Conservation (phyloP, 139 green algal species). For the Chlorella sp. region DNA sequence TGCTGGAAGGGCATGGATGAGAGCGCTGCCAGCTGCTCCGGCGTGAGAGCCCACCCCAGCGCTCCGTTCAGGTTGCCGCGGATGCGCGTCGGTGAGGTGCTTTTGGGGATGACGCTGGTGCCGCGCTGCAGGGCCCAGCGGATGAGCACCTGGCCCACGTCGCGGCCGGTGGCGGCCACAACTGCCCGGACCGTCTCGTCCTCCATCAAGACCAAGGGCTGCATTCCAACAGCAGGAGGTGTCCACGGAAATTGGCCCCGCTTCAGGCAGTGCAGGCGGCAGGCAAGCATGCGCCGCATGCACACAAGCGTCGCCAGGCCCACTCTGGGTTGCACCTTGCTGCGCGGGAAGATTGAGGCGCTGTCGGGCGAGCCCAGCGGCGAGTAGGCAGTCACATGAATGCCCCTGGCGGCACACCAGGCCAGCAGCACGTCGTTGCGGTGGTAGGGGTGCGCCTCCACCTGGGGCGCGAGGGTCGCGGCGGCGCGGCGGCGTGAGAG, state of each 20-base stretch:
- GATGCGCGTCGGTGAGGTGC: conserved; percentile 72
- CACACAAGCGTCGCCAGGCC: too few relatives aligned
- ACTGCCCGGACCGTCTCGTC: conserved; percentile 65
- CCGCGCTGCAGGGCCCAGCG: conserved; percentile 90
- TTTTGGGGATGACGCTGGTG: conserved; percentile 91
- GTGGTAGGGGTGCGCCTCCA: conserved; percentile 93
- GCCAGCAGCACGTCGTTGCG: conserved; percentile 79
- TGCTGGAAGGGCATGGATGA: conserved; percentile 56
- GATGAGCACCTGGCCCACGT: conserved; percentile 82
- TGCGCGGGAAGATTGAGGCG: conserved; percentile 65
- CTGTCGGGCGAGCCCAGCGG: conserved; percentile 86
- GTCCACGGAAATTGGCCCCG: too few relatives aligned
- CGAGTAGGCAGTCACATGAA: conserved; percentile 93
- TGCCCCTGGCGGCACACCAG: conserved; percentile 36
- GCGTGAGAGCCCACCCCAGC: conserved; percentile 59
- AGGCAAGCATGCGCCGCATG: too few relatives aligned
- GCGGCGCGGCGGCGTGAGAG: not conserved
- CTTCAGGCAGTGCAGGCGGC: too few relatives aligned
- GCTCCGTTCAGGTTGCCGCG: conserved; percentile 86
- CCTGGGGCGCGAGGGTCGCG: conserved; percentile 49
- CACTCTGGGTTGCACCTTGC: too few relatives aligned
- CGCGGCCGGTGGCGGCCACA: conserved; percentile 58
- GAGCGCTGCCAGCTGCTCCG: conserved; percentile 64
- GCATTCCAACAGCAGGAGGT: too few relatives aligned
- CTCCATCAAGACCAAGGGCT: conserved; percentile 57